These are phyloP conservation scores for Yamadazyma sp. DNA, from an alignment of 805 yeast genomes.

Conservation along the genomic window DNA sequence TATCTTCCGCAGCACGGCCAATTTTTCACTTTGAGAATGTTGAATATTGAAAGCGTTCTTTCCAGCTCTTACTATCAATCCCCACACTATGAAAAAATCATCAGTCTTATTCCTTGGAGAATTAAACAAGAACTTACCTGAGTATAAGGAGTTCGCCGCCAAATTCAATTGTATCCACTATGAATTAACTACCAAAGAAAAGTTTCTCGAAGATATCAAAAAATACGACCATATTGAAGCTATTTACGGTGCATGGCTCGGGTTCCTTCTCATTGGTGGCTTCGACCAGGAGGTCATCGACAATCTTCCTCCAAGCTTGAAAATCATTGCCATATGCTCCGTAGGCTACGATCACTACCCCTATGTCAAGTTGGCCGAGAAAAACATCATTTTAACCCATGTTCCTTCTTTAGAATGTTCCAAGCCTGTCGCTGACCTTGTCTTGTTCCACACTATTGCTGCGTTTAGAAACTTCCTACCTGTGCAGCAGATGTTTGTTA, in stretches of 20 bases:
- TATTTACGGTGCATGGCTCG: slow-evolving; percentile 61
- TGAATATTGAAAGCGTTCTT: no score
- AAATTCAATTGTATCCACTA: slow-evolving; percentile 42
- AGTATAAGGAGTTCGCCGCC: slow-evolving; percentile 41
- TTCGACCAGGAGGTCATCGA: slow-evolving; percentile 44
- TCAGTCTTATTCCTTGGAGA: slow-evolving; percentile 52
- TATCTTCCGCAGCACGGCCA: no score
- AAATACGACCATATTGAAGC: slow-evolving; percentile 47
- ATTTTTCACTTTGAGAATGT: no score
- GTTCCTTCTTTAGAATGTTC: slow-evolving; percentile 57
- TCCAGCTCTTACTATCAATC: no score
- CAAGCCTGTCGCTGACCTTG: slow-evolving; percentile 73
- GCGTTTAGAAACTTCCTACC: slow-evolving; percentile 48
- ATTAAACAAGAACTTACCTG: slow-evolving; percentile 45
- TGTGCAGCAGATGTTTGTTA: slow-evolving; percentile 36
- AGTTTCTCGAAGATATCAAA: slow-evolving; percentile 41
- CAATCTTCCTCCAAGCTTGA: slow-evolving; percentile 44
- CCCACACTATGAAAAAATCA: slow-evolving; percentile 20
- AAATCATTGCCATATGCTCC: slow-evolving; percentile 52
- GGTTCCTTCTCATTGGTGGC: slow-evolving; percentile 53
- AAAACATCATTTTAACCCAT: slow-evolving; percentile 57
- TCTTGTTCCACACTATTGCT: slow-evolving; percentile 55
- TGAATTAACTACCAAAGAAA: slow-evolving; percentile 41
- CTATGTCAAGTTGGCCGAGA: slow-evolving; percentile 35
- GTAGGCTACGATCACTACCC: slow-evolving; percentile 59